Evolutionary conservation across 2,329 filamentous ascomycete species (phyloP), one percentile per base, ranked within the genome.

Genomic region (Epichloe brachyelytri): DNA sequence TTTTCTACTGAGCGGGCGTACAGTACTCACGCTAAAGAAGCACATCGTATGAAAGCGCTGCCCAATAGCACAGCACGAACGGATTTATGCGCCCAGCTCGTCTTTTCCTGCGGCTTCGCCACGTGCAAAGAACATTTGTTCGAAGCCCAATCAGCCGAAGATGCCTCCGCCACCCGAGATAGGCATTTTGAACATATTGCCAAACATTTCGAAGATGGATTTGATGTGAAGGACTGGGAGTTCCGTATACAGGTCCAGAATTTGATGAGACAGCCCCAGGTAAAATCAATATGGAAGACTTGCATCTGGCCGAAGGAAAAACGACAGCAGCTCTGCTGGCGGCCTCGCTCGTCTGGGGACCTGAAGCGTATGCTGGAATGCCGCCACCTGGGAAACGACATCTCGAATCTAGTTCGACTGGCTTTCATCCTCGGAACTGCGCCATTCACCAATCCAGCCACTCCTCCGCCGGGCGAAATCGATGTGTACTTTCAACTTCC

Each of bases 131-230:
- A 72, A 51, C 66, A 68, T 17, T 53, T 72, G 26, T 69, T 72
- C 49, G 70, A 72, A 58, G 67, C 70, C 14, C 54, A 62, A 1
- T 62, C 54, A 46, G 64, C 59, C 15, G 64, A 67, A 12, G 69
- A 70, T 34, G 67, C 69, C 2, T 57, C 62, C 3, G 53, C 60
- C 20, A 63, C 64, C 20, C 67, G 67, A 15, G 69, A 72, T 54
- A 71, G 68, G 56, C 71, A 71, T 60, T 72, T 73, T 56, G 71
- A 72, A 55, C 70, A 73, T 54, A 69, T 73, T 49, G 71, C 70
- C 39, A 71, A 71, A 57, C 70, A 73, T 53, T 72, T 72, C 22
- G 69, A 72, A 54, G 68, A 70, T 41, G 68, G 68, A 38, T 68
- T 63, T 41, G 65, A 70, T 20, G 68, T 71, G 15, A 63, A 65